phyloP scores from a whole-genome alignment of 805 yeast genomes.

The Myxozyma vanderwaltii region DNA sequence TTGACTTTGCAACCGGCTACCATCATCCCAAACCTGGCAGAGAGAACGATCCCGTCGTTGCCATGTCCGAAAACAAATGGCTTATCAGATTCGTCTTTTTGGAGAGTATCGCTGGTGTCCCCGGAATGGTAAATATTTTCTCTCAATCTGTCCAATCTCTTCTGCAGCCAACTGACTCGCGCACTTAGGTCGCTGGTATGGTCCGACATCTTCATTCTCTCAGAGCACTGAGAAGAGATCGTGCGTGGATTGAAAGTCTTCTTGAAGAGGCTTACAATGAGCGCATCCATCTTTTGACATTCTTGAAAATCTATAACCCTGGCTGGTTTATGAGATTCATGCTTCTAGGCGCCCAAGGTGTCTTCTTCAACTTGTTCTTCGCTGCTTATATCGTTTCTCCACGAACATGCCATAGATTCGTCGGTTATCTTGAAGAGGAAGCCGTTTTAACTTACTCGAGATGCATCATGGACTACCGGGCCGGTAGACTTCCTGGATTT shows the following conservation, averaged over 20 bases:
- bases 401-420: conserved; percentile 69
- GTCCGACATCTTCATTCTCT: conserved; percentile 67
- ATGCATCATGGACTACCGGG: conserved; percentile 55
- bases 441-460: conserved; percentile 71
- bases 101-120: conserved; percentile 78
- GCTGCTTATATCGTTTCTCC: conserved; percentile 61
- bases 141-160: no score
- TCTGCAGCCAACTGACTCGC: no score
- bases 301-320: conserved; percentile 65
- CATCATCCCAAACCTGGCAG: conserved; percentile 53
- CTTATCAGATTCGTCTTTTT: conserved; percentile 59
- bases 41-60: conserved; percentile 43
- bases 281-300: conserved; percentile 73
- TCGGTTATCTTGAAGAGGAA: conserved; percentile 77
- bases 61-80: conserved; percentile 68
- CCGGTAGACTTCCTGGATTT: conserved; percentile 54
- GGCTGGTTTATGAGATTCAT: conserved; percentile 56
- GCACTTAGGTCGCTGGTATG: conserved; percentile 59
- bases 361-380: conserved; percentile 68
- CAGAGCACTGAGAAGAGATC: conserved; percentile 62
- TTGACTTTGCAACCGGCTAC: conserved; percentile 68
- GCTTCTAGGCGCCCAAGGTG: conserved; percentile 67
- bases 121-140: conserved; percentile 52
- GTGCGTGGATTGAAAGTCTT: conserved; percentile 74
- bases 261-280: conserved; percentile 78